phyloP scores from a whole-genome alignment of 176 grass and related monocot genomes.

The Carex pumila region DNA sequence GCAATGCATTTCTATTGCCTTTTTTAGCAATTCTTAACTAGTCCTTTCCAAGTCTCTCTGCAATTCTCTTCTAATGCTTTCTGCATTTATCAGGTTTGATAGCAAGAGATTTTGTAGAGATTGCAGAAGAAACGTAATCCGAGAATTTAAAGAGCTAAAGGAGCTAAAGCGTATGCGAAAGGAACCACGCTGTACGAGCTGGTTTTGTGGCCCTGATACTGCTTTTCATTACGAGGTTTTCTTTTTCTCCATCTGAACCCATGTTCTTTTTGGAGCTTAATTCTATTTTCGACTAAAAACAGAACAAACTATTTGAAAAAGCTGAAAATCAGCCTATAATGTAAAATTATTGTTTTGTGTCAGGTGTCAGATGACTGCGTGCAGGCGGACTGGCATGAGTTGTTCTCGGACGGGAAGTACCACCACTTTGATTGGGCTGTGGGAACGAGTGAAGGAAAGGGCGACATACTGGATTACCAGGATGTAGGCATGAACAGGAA shows the following conservation, averaged over 20 bases:
- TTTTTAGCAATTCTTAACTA: not conserved
- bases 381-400: conserved; percentile 73
- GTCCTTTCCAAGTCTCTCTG: not conserved
- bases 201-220: conserved; percentile 81
- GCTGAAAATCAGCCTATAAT: not conserved
- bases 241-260: not conserved
- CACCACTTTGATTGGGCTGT: conserved; percentile 92
- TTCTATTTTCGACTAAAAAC: not conserved
- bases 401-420: conserved; percentile 58
- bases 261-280: not conserved
- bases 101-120: conserved; percentile 98
- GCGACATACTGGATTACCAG: conserved; percentile 70
- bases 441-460: conserved; percentile 79
- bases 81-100: conserved; percentile 57
- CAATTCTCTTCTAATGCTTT: not conserved
- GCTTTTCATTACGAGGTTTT: conserved; percentile 89
- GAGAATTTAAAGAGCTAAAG: conserved; percentile 95
- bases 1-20: not conserved
- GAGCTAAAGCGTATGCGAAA: conserved; percentile 76
- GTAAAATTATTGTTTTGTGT: conserved; percentile 27
- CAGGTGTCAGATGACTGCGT: conserved; percentile 54
- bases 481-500: conserved; percentile 67
- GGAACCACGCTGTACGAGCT: conserved; percentile 73
- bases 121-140: conserved; percentile 87
- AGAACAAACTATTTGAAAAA: not conserved